Evolutionary conservation across 768 basidiomycete species (phyloP), one percentile per base, ranked within the genome.

Genomic region (Porphyrellus cyaneotinctus): DNA sequence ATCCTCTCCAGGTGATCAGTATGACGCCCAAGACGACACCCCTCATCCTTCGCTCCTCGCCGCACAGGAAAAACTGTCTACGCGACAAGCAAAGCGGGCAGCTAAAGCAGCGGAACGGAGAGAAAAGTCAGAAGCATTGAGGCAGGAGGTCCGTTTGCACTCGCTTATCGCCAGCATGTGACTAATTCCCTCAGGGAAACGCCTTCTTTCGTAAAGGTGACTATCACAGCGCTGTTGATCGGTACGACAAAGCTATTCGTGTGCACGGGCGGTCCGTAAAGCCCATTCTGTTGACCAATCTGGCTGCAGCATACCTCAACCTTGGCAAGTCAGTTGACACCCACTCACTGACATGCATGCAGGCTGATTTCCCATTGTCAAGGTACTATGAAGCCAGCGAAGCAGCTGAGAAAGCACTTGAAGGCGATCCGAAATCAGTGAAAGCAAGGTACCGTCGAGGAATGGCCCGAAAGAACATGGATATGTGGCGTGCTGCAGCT

Each of bases 271-370:
- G 61, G 0, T 44, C 48, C 3, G 45, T 47, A 22, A 71, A 72
- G 24, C 64, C 73, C 0, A 58, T 73, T 3, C 73, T 72, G 49
- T 61, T 76, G 23, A 58, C 71, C 17, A 79, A 79, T 52, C 63
- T 79, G 18, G 70, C 75, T 1, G 67, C 70, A 18, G 71, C 75
- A 1, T 73, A 74, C 51, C 59, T 78, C 9, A 77, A 75, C 52
- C 63, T 77, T 1, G 63, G 71, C 42, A 72, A 70, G 71, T 69
- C 50, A 45, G 67, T 56, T 31, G 2, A 28, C 4, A 2, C 4
- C 18, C 7, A 6, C 13, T 20, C 30, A 20, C 5, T 14, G 9
- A 13, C 20, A 22, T 30, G 11, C 26, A 1, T 14, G 1, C 10
- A 11, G 3, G 12, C 36, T 44, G 31, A 54, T 37, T 35, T 47